Evolutionary conservation across 1,284 basidiomycete genomes (phyloP).

Genomic region (Chalciporus sp.): DNA sequence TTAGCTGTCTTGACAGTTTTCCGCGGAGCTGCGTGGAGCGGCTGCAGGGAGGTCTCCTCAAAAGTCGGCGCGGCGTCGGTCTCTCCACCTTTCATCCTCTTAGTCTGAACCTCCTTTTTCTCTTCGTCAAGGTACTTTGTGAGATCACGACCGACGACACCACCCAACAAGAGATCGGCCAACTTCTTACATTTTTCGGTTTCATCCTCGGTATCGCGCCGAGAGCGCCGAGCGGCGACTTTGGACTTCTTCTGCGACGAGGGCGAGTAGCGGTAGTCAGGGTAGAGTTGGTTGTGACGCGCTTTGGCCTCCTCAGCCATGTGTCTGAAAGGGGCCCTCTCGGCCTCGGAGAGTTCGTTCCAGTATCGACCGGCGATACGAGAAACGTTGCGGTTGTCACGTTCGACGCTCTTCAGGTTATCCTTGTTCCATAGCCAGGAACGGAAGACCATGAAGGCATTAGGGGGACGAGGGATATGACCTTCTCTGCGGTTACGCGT

Average conservation of each 20-base stretch:
- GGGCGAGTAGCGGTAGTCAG: conserved; percentile 60
- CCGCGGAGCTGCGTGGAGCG: not conserved
- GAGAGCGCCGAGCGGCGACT: conserved; percentile 26
- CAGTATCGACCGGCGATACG: conserved; percentile 49
- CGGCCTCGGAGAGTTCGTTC: conserved; percentile 38
- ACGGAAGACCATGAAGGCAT: conserved; percentile 84
- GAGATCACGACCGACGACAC: conserved; percentile 41
- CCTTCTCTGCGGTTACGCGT: conserved; percentile 43
- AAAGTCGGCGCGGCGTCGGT: not conserved
- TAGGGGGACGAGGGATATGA: conserved; percentile 75
- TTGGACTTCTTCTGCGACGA: conserved; percentile 32
- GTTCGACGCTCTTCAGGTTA: conserved; percentile 43
- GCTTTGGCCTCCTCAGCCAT: conserved; percentile 51
- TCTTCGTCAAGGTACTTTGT: conserved; percentile 17
- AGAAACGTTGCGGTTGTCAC: conserved; percentile 55
- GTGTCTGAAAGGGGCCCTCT: conserved; percentile 43
- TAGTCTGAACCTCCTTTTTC: not conserved
- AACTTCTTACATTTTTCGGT: conserved; percentile 44
- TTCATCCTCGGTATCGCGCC: conserved; percentile 33
- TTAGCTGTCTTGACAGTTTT: conserved; percentile 10
- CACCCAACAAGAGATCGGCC: conserved; percentile 45
- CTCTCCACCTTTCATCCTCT: not conserved
- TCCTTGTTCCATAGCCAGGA: conserved; percentile 63
- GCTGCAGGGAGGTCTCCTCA: not conserved
- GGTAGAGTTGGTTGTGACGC: conserved; percentile 51